These are phyloP conservation scores for Sutorius eximius DNA, from an alignment of 1,284 basidiomycete genomes.

Conservation along the genomic window DNA sequence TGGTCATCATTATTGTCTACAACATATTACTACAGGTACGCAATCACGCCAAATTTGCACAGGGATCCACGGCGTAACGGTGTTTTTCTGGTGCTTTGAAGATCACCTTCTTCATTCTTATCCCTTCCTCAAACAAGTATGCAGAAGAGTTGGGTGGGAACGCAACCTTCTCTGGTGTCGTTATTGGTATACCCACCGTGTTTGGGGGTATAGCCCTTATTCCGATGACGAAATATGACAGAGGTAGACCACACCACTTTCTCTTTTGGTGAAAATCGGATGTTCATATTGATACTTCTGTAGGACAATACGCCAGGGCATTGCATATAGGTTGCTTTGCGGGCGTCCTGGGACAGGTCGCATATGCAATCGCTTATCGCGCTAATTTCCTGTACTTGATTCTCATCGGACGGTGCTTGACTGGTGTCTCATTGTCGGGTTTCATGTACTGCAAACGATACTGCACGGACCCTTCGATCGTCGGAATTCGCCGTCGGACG, in stretches of 20 bases:
- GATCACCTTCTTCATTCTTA: constrained; percentile 68
- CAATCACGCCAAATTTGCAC: neutral
- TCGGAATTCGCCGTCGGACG: constrained; percentile 63
- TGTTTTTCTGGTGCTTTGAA: constrained; percentile 26
- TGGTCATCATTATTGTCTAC: constrained; percentile 44
- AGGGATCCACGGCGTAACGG: neutral
- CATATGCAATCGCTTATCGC: constrained; percentile 48
- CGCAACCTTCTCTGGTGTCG: constrained; percentile 65
- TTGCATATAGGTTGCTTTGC: constrained; percentile 45
- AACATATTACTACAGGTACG: constrained; percentile 49
- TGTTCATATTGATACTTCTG: neutral
- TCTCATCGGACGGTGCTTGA: constrained; percentile 47
- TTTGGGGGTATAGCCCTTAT: constrained; percentile 46
- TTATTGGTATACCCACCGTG: constrained; percentile 60
- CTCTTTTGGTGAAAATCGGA: neutral
- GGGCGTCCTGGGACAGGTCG: constrained; percentile 43
- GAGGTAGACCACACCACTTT: constrained; percentile 40
- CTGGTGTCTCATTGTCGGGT: constrained; percentile 45
- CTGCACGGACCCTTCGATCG: constrained; percentile 64
- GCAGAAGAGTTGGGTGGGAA: constrained; percentile 62
- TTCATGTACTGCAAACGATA: constrained; percentile 61
- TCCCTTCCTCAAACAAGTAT: constrained; percentile 65
- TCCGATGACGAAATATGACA: constrained; percentile 57
- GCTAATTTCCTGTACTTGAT: constrained; percentile 50
- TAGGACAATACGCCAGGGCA: constrained; percentile 53